Conservation (phyloP, 2,329 filamentous ascomycete genomes). For the Rhexocercosporidium sp. region DNA sequence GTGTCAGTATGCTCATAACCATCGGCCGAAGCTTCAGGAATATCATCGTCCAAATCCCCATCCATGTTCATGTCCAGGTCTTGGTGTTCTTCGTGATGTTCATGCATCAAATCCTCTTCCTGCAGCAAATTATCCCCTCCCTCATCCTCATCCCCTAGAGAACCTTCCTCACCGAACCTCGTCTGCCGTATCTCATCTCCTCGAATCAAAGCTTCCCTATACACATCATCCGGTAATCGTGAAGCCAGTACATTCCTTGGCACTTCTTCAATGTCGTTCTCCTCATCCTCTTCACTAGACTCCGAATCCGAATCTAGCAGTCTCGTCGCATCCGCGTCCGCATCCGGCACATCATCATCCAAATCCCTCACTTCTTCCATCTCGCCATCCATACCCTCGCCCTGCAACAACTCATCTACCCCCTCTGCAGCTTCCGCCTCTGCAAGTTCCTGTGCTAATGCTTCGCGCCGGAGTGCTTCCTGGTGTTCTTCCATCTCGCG, state of each 20-base stretch:
- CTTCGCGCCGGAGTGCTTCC: constrained; percentile 73
- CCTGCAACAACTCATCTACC: constrained; percentile 46
- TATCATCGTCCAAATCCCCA: constrained; percentile 73
- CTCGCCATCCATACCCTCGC: constrained; percentile 42
- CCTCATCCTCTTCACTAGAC: constrained; percentile 48
- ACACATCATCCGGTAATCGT: constrained; percentile 64
- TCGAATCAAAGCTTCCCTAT: constrained; percentile 61
- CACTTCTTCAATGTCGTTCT: constrained; percentile 44
- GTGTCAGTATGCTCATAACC: constrained; percentile 81
- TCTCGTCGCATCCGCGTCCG: constrained; percentile 39
- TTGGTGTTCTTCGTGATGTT: constrained; percentile 40
- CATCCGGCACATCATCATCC: constrained; percentile 77
- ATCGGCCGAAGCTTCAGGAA: constrained; percentile 63
- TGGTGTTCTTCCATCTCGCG: constrained; percentile 87
- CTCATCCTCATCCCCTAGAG: constrained; percentile 60
- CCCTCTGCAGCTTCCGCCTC: constrained; percentile 61
- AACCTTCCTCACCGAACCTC: constrained; percentile 50
- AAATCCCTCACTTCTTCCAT: constrained; percentile 63
- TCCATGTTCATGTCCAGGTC: constrained; percentile 61
- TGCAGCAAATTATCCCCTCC: constrained; percentile 64
- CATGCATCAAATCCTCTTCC: constrained; percentile 61
- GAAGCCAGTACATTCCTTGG: constrained; percentile 40
- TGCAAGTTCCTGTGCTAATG: constrained; percentile 74
- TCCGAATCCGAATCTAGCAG: constrained; percentile 48
- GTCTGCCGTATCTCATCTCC: constrained; percentile 54